Conservation (phyloP, 148 eudicot genomes). For the Rhododendron williamsianum region DNA sequence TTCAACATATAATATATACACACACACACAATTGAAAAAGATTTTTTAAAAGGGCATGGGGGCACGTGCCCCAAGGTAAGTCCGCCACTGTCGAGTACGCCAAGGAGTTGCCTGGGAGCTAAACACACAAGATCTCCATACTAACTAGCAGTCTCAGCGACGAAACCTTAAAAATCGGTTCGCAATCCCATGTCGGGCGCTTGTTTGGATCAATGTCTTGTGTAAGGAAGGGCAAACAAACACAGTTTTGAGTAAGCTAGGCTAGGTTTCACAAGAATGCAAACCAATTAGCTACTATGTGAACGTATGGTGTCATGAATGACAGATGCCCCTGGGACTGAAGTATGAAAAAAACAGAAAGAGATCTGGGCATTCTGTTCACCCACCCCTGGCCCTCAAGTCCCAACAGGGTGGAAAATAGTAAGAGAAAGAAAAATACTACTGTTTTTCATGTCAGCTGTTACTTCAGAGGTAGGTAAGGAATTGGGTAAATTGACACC, state of each 20-base stretch:
- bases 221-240: background rate
- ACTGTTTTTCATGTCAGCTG: background rate
- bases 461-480: background rate
- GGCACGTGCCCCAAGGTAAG: too few species aligned
- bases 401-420: background rate
- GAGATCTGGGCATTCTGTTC: background rate
- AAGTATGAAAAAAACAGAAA: background rate
- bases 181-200: too few species aligned
- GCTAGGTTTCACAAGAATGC: background rate
- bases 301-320: background rate
- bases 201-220: background rate
- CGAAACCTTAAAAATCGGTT: too few species aligned
- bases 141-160: too few species aligned
- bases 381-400: conserved; percentile 9
- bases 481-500: background rate
- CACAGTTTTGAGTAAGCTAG: background rate
- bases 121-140: too few species aligned
- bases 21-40: too few species aligned
- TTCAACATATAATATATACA: too few species aligned
- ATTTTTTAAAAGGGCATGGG: too few species aligned
- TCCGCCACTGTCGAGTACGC: too few species aligned
- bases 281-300: background rate
- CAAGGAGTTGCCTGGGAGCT: too few species aligned
- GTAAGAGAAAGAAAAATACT: background rate
- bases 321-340: background rate